These are phyloP conservation scores for Chrysoporthe puriensis DNA, from an alignment of 2,329 filamentous ascomycete genomes.

Conservation along the genomic window DNA sequence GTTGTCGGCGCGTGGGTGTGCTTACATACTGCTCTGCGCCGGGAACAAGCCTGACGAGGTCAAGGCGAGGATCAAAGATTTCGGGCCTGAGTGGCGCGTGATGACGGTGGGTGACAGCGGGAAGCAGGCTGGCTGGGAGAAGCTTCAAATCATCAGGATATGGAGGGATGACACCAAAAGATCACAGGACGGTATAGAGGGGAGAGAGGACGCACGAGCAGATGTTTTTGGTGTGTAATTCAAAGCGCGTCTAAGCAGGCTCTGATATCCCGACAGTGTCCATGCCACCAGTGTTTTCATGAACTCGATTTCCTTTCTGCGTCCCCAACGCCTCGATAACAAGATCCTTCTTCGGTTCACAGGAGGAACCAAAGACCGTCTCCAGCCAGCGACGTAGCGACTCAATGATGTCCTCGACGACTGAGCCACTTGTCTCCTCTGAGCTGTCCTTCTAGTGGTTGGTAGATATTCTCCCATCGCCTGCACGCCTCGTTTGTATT, in stretches of 20 bases:
- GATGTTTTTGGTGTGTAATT: conserved; percentile 18
- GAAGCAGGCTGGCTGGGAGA: conserved; percentile 91
- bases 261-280: conserved; percentile 4
- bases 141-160: conserved; percentile 84
- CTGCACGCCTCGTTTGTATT: background rate
- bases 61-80: conserved; percentile 61
- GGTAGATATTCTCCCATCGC: too few species aligned
- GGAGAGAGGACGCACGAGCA: conserved; percentile 24
- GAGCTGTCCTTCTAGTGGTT: background rate
- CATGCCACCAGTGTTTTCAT: conserved; percentile 12
- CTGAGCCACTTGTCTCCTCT: background rate
- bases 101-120: conserved; percentile 83
- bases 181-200: background rate
- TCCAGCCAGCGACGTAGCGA: conserved; percentile 12
- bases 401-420: background rate
- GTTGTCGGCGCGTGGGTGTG: conserved; percentile 71
- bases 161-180: conserved; percentile 58
- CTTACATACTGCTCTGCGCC: conserved; percentile 87
- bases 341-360: conserved; percentile 12
- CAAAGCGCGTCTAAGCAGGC: conserved; percentile 10
- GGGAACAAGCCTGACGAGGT: conserved; percentile 85
- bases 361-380: background rate
- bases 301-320: conserved; percentile 13
- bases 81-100: conserved; percentile 66
- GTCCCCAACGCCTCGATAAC: conserved; percentile 24